Percentiles rank a stretch among this genome's conserved stretches.
Conservation (phyloP, 2,329 filamentous ascomycete genomes). For the Pseudogymnoascus sp. region DNA sequence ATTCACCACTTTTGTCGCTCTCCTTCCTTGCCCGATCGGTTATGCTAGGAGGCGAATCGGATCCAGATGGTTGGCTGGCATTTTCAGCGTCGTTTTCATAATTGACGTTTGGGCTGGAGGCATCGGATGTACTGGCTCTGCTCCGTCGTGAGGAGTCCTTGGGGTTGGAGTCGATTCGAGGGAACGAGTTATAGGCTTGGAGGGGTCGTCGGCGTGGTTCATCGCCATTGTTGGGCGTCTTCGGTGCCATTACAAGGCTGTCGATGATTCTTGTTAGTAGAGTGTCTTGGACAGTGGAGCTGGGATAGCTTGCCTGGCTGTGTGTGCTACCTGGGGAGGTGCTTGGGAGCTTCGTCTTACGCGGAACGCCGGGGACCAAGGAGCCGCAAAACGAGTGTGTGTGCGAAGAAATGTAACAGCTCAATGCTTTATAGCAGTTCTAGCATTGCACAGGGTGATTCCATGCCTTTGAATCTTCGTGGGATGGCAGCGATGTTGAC, state of each 20-base stretch:
- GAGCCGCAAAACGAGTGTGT: neutral
- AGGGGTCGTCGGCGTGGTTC: constrained; percentile 26
- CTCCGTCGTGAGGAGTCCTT: constrained; percentile 18
- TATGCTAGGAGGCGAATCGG: neutral
- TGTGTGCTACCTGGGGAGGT: neutral
- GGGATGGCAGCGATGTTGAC: neutral
- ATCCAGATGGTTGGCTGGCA: neutral
- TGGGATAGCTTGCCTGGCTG: neutral
- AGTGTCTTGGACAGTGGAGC: neutral
- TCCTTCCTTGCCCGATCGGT: constrained; percentile 24
- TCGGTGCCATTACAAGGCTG: neutral
- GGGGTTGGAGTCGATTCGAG: constrained; percentile 26
- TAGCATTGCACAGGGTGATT: neutral
- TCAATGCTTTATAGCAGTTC: neutral
- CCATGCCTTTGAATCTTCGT: neutral
- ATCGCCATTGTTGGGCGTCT: neutral
- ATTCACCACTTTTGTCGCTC: constrained; percentile 23
- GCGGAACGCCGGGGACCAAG: neutral
- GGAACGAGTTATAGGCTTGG: constrained; percentile 33
- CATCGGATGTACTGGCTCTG: constrained; percentile 25
- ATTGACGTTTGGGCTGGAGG: neutral
- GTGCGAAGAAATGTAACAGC: neutral
- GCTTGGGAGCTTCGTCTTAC: neutral
- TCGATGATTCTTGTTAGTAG: neutral
- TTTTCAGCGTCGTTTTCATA: neutral